Percentiles rank a stretch among this genome's conserved stretches.
Evolutionary conservation across 2,329 filamentous ascomycete species (phyloP).

Genomic region (Cryphonectria naterciae): DNA sequence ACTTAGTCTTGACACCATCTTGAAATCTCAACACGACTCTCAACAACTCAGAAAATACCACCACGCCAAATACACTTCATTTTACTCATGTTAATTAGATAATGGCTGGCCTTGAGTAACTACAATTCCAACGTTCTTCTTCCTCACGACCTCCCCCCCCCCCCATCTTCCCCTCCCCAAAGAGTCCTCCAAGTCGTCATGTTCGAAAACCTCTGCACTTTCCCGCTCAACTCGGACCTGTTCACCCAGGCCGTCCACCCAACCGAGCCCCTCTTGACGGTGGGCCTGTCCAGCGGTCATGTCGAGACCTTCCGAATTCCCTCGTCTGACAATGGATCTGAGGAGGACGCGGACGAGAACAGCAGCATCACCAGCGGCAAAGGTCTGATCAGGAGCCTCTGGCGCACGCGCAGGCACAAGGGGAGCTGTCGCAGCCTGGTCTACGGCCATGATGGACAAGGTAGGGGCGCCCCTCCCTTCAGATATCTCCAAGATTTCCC

Average conservation of each 20-base stretch:
- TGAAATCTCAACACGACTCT: background rate
- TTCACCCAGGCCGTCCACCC: constrained; percentile 90
- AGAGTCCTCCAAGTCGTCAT: constrained; percentile 48
- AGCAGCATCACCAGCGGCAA: constrained; percentile 64
- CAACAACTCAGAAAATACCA: background rate
- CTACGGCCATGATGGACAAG: constrained; percentile 77
- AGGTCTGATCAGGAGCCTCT: constrained; percentile 78
- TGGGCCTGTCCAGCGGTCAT: constrained; percentile 83
- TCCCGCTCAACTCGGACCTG: constrained; percentile 83
- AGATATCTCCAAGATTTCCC: background rate
- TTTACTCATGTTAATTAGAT: background rate
- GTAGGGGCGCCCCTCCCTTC: constrained; percentile 44
- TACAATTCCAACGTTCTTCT: constrained; percentile 16
- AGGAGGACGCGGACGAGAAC: constrained; percentile 55
- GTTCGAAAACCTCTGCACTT: constrained; percentile 90
- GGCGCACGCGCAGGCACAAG: constrained; percentile 89
- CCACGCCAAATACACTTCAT: background rate
- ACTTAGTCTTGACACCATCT: background rate
- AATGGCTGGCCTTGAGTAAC: constrained; percentile 21
- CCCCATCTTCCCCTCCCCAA: background rate
- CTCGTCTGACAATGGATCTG: constrained; percentile 51
- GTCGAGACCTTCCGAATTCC: constrained; percentile 83
- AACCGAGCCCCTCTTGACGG: constrained; percentile 78
- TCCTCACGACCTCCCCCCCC: background rate
- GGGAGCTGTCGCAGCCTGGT: constrained; percentile 85